Percentiles rank a stretch among this genome's conserved stretches.
phyloP scores from a whole-genome alignment of 2,329 filamentous ascomycete genomes.

The Diaporthe caulivora region DNA sequence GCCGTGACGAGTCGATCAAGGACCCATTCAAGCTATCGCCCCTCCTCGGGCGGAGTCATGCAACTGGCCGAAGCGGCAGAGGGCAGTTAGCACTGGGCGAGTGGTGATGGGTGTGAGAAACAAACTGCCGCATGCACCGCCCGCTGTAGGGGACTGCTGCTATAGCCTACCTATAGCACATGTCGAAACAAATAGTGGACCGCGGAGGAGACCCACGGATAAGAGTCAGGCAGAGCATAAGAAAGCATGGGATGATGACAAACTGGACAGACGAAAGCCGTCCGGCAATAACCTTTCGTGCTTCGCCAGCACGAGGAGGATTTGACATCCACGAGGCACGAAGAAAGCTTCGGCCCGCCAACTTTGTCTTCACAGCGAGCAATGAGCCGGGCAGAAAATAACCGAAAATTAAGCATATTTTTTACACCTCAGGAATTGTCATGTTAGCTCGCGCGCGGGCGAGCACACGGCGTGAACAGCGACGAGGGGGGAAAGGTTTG shows the following conservation, averaged over 20 bases:
- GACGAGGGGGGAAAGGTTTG: not conserved
- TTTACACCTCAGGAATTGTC: not conserved
- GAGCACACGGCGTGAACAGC: conserved; percentile 4
- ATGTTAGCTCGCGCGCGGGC: conserved; percentile 5
- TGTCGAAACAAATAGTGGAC: conserved; percentile 15
- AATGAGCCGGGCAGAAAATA: not conserved
- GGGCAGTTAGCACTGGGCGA: not conserved
- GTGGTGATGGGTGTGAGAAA: not conserved
- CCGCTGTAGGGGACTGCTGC: not conserved
- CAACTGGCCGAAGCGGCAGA: not conserved
- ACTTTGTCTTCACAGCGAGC: not conserved
- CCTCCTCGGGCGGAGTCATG: conserved; percentile 13
- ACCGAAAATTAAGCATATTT: conserved; percentile 16
- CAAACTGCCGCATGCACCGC: conserved; percentile 5
- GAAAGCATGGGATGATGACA: not conserved
- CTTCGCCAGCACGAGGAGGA: not conserved
- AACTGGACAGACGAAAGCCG: not conserved
- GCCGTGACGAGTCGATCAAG: not conserved
- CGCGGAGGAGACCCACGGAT: not conserved
- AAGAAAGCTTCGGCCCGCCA: conserved; percentile 1
- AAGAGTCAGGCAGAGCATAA: not conserved
- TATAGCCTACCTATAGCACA: conserved; percentile 1
- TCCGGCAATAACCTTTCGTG: not conserved
- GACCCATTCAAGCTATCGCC: not conserved
- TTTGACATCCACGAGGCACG: not conserved